phyloP scores from a whole-genome alignment of 805 yeast genomes.

The Tetrapisispora taiwanensis region DNA sequence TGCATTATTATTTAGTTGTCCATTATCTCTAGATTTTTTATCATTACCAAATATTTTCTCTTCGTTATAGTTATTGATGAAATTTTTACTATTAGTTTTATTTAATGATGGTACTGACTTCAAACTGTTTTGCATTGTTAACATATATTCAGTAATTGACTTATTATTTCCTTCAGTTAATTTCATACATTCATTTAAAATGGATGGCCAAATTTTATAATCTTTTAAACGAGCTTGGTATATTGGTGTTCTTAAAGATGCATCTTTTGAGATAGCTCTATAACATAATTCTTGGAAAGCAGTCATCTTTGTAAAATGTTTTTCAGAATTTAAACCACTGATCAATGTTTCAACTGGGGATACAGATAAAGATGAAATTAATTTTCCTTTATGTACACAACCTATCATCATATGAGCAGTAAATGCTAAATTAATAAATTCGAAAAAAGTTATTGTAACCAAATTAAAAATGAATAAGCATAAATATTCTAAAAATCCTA shows the following conservation, averaged over 20 bases:
- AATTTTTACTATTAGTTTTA: not conserved
- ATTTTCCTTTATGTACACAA: slow-evolving; percentile 55
- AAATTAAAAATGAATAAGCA: slow-evolving; percentile 28
- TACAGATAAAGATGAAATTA: slow-evolving; percentile 47
- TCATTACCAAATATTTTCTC: slow-evolving; percentile 2
- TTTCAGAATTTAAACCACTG: slow-evolving; percentile 49
- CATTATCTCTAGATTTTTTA: not conserved
- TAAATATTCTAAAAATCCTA: slow-evolving; percentile 22
- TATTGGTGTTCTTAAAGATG: slow-evolving; percentile 41
- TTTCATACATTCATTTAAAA: slow-evolving; percentile 50
- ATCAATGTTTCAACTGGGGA: slow-evolving; percentile 55
- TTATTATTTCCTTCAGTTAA: slow-evolving; percentile 42
- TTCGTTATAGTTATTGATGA: not conserved
- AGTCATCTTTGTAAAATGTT: slow-evolving; percentile 44
- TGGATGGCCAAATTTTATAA: slow-evolving; percentile 45
- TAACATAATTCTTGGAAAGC: slow-evolving; percentile 72
- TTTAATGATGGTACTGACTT: not conserved
- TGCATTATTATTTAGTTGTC: not conserved
- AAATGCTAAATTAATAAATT: slow-evolving; percentile 45
- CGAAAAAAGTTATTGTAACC: slow-evolving; percentile 38
- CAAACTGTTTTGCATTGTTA: slow-evolving; percentile 5
- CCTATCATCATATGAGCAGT: slow-evolving; percentile 65
- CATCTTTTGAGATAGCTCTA: slow-evolving; percentile 41
- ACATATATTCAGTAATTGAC: slow-evolving; percentile 24
- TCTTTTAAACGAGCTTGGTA: slow-evolving; percentile 42